Percentiles rank a stretch among this genome's conserved stretches.
These are phyloP conservation scores for Suillus brevipes DNA, from an alignment of 768 basidiomycete species.

Conservation along the genomic window DNA sequence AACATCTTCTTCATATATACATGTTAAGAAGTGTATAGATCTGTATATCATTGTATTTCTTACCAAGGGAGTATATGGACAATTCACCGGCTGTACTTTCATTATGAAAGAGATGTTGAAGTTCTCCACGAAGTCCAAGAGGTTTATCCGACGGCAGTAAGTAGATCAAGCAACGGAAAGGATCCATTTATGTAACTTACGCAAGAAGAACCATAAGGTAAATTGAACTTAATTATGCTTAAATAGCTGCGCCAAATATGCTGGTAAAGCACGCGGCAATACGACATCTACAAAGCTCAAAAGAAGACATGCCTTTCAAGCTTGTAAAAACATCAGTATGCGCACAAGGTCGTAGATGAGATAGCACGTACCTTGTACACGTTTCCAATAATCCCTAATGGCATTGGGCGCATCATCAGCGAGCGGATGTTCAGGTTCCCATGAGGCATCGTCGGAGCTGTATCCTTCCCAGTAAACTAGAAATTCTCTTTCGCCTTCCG, in stretches of 20 bases:
- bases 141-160: background rate
- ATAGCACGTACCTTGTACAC: constrained; percentile 14
- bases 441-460: constrained; percentile 48
- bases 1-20: constrained; percentile 64
- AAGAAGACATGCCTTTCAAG: background rate
- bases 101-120: background rate
- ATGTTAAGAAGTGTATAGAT: constrained; percentile 29
- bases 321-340: background rate
- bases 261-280: background rate
- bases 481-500: constrained; percentile 42
- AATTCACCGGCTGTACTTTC: background rate
- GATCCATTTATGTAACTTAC: background rate
- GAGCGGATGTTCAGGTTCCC: constrained; percentile 54
- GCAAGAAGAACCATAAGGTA: background rate
- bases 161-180: background rate
- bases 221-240: background rate
- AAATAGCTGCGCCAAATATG: background rate
- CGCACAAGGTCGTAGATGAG: background rate
- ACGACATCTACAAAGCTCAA: background rate
- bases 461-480: constrained; percentile 60
- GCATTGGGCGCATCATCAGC: constrained; percentile 48
- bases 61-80: background rate
- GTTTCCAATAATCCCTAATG: constrained; percentile 42
- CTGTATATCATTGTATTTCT: background rate
- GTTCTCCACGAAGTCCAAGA: background rate